phyloP scores from a whole-genome alignment of 2,329 filamentous ascomycete genomes.

The Sporothrix schenckii region DNA sequence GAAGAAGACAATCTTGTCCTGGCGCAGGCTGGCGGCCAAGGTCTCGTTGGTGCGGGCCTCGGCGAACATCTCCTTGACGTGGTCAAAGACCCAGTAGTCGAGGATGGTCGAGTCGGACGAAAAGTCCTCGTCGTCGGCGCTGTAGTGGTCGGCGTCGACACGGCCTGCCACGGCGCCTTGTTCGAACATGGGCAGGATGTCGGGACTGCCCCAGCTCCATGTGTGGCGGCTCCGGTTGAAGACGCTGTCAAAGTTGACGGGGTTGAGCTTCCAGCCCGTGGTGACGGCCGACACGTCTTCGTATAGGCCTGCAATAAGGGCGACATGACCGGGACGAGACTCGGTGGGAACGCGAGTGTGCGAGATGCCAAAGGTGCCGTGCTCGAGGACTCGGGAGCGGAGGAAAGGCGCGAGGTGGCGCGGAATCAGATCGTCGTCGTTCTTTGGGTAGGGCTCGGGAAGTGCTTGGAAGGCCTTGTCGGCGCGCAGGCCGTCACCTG shows the following conservation, averaged over 20 bases:
- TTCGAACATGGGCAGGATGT: constrained; percentile 97
- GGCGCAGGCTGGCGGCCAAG: constrained; percentile 68
- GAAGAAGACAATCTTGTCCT: constrained; percentile 94
- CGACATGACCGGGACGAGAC: constrained; percentile 93
- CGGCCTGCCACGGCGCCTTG: constrained; percentile 84
- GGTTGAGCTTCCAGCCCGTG: constrained; percentile 98
- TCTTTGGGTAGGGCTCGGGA: constrained; percentile 77
- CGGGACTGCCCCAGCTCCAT: constrained; percentile 98
- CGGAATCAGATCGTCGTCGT: constrained; percentile 66
- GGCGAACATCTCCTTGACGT: constrained; percentile 82
- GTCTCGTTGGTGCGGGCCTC: constrained; percentile 77
- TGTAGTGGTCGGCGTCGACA: constrained; percentile 85
- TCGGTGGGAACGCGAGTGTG: constrained; percentile 97
- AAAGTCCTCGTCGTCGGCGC: constrained; percentile 85
- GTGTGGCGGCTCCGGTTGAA: constrained; percentile 97
- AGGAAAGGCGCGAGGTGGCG: constrained; percentile 88
- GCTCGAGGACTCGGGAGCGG: constrained; percentile 81
- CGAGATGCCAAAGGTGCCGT: constrained; percentile 95
- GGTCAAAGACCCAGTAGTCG: constrained; percentile 95
- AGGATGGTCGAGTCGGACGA: constrained; percentile 78
- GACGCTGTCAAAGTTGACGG: constrained; percentile 97
- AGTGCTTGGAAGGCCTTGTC: constrained; percentile 97
- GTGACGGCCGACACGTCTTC: constrained; percentile 97
- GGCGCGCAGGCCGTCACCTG: constrained; percentile 88
- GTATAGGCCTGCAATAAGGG: constrained; percentile 92